Conservation (phyloP, 176 grass and related monocot species). For the Oryza glaberrima region DNA sequence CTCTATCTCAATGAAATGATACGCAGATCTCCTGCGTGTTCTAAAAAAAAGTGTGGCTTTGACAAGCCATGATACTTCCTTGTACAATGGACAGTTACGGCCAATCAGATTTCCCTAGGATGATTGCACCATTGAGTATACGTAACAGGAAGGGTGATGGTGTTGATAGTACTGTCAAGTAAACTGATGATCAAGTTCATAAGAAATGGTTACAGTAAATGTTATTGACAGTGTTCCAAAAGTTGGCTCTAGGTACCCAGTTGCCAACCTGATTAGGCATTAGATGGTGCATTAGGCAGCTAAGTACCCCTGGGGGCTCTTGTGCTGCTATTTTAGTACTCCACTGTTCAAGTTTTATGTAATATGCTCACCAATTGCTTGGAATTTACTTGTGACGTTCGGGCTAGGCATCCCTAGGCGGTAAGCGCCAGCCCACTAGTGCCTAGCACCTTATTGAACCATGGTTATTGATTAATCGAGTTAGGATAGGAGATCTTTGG, state of each 20-base stretch:
- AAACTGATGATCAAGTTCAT: not conserved
- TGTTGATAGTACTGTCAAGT: not conserved
- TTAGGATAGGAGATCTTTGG: not conserved
- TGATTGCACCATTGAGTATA: not conserved
- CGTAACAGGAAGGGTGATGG: not conserved
- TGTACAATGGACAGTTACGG: not conserved
- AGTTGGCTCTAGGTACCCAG: no score
- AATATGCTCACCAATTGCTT: not conserved
- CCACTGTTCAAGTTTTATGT: not conserved
- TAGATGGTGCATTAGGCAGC: no score
- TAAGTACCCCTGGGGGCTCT: not conserved
- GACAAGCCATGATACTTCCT: not conserved
- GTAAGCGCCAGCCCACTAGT: not conserved
- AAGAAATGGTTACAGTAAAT: not conserved
- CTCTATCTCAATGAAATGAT: no score
- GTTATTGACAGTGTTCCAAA: no score
- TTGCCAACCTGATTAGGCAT: no score
- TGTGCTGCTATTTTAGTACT: not conserved
- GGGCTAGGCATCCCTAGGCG: not conserved
- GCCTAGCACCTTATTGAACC: not conserved
- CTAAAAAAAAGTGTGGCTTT: no score
- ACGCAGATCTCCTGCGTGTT: no score
- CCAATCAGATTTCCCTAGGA: not conserved
- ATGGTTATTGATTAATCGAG: not conserved
- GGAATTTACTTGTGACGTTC: not conserved